Base-by-base conservation (phyloP, 2,329 filamentous ascomycete species). In the Colletotrichum graminicola region DNA sequence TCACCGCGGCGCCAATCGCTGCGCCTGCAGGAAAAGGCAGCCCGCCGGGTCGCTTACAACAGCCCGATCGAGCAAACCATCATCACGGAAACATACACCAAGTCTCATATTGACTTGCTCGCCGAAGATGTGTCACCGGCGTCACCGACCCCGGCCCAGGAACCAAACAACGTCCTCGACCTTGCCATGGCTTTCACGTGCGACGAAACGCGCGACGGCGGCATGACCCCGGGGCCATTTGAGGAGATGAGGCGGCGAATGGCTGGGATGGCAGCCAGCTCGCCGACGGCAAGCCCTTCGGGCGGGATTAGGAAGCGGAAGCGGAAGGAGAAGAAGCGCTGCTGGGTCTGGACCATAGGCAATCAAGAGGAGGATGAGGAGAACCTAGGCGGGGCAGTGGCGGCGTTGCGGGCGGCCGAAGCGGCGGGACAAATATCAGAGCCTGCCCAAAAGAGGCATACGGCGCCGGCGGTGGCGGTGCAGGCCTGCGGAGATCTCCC, bases 291-390 rank as follows among this genome's bases (percentile, higher is more conserved):
- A 39, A 82, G 80, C 1, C 83, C 85, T 0, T 78, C 81, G 5
- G 76, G 80, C 1, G 85, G 85, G 2, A 81, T 87, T 59, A 83
- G 85, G n/a, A 90, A 89, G 77, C 82, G 85, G 12, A 89, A 85
- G 77, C 80, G 81, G 41, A 83, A 82, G 76, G 89, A 91, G 74
- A 91, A 89, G 84, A 90, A 88, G 79, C 82, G 89, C 16, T 86
- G 86, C 54, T 91, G 89, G 90, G 87, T 90, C 45, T 91, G 90
- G 90, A 91, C 90, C 1, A 90, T 92, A 55, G 88, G 86, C 3
- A 84, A 85, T 70, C 87, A 88, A 1, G 84, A 84, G 1, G 80
- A 84, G 18, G 81, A 83, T 18, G 81, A 84, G 59, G 81, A 83
- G 66, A 80, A 82, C 41, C 77, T 84, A 5, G 83, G 82, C 45